Base-by-base conservation (phyloP, 2,329 filamentous ascomycete genomes). In the Colletotrichum sp. region DNA sequence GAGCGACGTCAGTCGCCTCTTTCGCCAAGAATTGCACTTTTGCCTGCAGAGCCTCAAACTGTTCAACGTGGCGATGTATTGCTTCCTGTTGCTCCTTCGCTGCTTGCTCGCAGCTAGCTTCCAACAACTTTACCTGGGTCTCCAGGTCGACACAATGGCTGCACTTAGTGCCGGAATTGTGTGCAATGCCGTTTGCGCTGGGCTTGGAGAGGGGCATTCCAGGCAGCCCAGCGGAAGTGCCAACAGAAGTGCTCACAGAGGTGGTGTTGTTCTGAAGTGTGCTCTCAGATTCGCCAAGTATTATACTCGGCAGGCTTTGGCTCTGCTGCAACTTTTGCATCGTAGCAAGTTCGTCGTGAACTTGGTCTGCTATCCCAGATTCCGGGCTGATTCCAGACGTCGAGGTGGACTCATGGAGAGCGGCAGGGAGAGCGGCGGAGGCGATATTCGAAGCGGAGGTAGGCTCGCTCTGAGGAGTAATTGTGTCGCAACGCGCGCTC, bases 11-110 rank as follows among this genome's bases (percentile, higher is more conserved):
- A 0, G 94, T 92, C 15, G 94, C 93, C 81, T 96, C 94, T 77
- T 94, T 94, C 4, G 96, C 93, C 15, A 99, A 87, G 81, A 98
- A 98, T 79, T 96, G 94, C 32, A 99, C 87, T 82, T 99, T 99
- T 8, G 95, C 92, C 83, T 99, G 95, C 2, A 99, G 86, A 6
- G 96, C 94, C 86, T 99, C 97, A 71, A 98, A 97, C 43, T 94
- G 93, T 84, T 99, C 97, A 8, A 96, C 90, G 77, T 98, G 95
- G 65, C 90, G 90, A 80, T 97, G 93, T 55, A 96, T 90, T 82
- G 99, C 97, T 79, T 97, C 95, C 74, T 96, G 77, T 18, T 75
- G 67, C 10, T 77, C 69, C 16, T 43, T 73, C 28, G 24, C 36
- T 24, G 59, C 28, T 28, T 72, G 65, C 18, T 71, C 39, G 13